These are phyloP conservation scores for Moringa oleifera DNA, from an alignment of 345 rosid species.

Conservation along the genomic window DNA sequence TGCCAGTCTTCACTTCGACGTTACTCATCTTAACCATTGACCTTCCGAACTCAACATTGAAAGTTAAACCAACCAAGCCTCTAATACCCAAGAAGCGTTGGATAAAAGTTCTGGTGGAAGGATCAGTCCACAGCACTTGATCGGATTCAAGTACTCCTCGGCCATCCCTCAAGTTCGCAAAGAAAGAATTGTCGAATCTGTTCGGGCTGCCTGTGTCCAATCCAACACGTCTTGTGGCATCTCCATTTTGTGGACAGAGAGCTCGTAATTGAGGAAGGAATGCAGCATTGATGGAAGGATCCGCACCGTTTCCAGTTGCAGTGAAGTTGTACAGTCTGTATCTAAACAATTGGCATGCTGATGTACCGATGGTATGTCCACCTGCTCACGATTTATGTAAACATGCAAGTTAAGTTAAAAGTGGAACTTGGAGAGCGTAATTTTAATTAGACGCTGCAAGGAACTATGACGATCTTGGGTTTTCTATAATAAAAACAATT, in stretches of 20 bases:
- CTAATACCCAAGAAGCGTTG: slow-evolving; percentile 16
- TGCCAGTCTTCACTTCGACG: slow-evolving; percentile 43
- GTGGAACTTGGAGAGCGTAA: no score
- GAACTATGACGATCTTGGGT: no score
- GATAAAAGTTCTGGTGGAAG: slow-evolving; percentile 5
- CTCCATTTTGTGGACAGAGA: slow-evolving; percentile 14
- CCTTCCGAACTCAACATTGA: slow-evolving; percentile 43
- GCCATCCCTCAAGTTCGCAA: slow-evolving; percentile 18
- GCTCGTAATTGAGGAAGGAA: slow-evolving; percentile 17
- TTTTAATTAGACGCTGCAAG: no score
- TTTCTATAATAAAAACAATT: no score
- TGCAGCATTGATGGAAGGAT: slow-evolving; percentile 14
- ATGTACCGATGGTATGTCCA: slow-evolving; percentile 53
- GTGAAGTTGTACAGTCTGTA: slow-evolving; percentile 38
- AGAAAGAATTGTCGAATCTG: slow-evolving; percentile 20
- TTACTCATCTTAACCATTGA: slow-evolving; percentile 70
- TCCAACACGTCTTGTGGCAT: slow-evolving; percentile 13
- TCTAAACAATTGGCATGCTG: slow-evolving; percentile 37
- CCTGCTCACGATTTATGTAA: slow-evolving; percentile 31
- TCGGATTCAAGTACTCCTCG: slow-evolving; percentile 22
- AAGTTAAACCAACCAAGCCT: slow-evolving; percentile 20
- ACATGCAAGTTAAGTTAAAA: no score
- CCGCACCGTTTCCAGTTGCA: slow-evolving; percentile 25
- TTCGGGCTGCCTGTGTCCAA: slow-evolving; percentile 19
- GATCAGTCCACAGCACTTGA: slow-evolving; percentile 17